Conservation (phyloP, 2,329 filamentous ascomycete genomes). For the Laburnicola sp. region DNA sequence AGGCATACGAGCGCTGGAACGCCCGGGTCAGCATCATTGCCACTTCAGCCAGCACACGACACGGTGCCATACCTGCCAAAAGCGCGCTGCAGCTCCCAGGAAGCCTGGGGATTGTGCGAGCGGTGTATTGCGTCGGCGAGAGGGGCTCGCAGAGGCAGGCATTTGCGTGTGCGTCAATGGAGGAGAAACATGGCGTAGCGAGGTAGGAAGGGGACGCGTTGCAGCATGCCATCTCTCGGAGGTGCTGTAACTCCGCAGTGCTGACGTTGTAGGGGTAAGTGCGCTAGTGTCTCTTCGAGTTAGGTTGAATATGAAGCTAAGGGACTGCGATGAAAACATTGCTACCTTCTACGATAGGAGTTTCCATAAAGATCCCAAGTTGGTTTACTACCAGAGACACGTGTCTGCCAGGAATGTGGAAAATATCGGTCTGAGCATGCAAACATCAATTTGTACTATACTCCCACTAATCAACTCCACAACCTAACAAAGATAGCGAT, state of each 20-base stretch:
- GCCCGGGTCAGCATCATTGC: constrained; percentile 12
- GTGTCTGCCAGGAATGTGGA: constrained; percentile 14
- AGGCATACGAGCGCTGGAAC: constrained; percentile 74
- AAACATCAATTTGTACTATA: too few relatives aligned
- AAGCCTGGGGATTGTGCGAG: constrained; percentile 44
- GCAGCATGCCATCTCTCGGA: constrained; percentile 1
- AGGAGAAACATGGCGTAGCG: constrained; percentile 26
- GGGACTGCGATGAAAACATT: background rate
- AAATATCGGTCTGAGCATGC: too few relatives aligned
- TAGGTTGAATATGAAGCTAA: background rate
- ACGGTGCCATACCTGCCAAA: constrained; percentile 50
- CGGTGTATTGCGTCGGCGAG: constrained; percentile 31
- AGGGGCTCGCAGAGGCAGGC: constrained; percentile 28
- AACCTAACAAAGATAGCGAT: too few relatives aligned
- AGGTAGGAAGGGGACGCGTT: constrained; percentile 16
- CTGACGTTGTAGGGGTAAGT: background rate
- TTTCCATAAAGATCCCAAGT: too few relatives aligned
- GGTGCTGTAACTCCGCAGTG: background rate
- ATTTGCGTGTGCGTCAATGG: constrained; percentile 34
- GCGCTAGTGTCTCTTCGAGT: background rate
- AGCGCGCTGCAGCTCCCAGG: constrained; percentile 53
- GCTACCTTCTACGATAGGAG: too few relatives aligned
- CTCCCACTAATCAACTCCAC: too few relatives aligned
- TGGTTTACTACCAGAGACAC: too few relatives aligned
- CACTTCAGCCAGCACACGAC: background rate